Base-by-base conservation (phyloP, 2,329 filamentous ascomycete genomes). In the Albophoma yamanashiensis region DNA sequence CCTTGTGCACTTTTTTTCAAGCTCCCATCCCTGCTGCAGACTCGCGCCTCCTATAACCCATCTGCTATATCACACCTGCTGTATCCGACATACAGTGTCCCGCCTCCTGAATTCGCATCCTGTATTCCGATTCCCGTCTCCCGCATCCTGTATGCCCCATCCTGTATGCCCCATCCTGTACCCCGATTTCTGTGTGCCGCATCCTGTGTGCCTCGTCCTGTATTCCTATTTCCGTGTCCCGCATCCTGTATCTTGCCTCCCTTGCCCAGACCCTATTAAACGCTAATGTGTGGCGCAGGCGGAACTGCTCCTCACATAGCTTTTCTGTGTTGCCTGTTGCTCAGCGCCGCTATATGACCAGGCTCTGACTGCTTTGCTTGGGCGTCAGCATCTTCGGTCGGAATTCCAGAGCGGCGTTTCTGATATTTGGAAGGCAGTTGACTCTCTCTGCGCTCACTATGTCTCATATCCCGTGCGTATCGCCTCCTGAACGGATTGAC, bases 391-490 rank as follows among this genome's bases (percentile, higher is more conserved):
- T 20, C 17, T 31, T 36, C 27, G 7, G 12, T 11, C 50, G 17
- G 15, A 53, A 2, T 25, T 53, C 31, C 5, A 12, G 31, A n/a
- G 31, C 4, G 9, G 50, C 12, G 36, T 11, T 53, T 31, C 20
- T 20, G 31, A 53, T n/a, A 53, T 36, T n/a, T 22, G 20, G 31
- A 15, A 34, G 31, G 11, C 17, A 27, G 27, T 17, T 2, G 12
- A 36, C 4, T 36, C n/a, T 27, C 27, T 14, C 42, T 17, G 31
- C 56, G 34, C 27, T 8, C 20, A 53, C 12, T 34, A 61, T 61
- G 59, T 58, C 59, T 36, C 59, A 40, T 12, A 56, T 56, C 22
- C 31, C 57, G 59, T 59, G 45, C 22, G 59, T 56, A n/a, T 17
- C 40, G 17, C 22, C 5, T 47, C 39, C 50, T 39, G 17, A 36